Base-by-base conservation (phyloP, 2,329 filamentous ascomycete species). In the Metarhizium robertsii region DNA sequence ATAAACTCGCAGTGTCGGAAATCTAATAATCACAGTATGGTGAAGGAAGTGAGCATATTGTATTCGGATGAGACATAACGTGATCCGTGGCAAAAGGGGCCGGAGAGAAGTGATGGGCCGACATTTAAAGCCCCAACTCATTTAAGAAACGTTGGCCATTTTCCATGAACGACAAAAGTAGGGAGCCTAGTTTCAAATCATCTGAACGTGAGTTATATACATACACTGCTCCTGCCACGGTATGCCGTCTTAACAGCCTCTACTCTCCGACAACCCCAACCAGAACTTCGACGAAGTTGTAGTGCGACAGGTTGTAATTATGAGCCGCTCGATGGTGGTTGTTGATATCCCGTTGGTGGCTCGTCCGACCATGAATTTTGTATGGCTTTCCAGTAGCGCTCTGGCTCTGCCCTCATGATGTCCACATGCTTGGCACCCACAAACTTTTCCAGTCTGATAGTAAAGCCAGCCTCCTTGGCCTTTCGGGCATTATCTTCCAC, bases 341-440 rank as follows among this genome's bases (percentile, higher is more conserved):
- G 20, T 10, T 10, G 13, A 4, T 5, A n/a, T 46, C 18, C 45
- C 18, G 20, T 30, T 14, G 38, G 5, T 29, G 48, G n/a, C n/a
- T 50, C 47, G 10, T 65, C 69, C 40, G 71, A 64, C 79, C 79
- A 83, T 1, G 72, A 71, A 55, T 75, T 70, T 45, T 61, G 71
- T 2, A 82, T 69, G 20, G 71, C 64, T 4, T 59, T 61, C 80
- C 80, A 83, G 61, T 84, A 84, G 54, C 78, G 67, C 49, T 68
- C 64, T 30, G 67, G 65, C 56, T 82, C 75, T 0, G 62, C 61
- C 57, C 74, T 72, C 56, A 73, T 70, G 57, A 80, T 78, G 18
- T 76, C 72, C 29, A 83, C 79, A 64, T 84, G 80, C 29, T 67
- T 67, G 4, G 74, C 79, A 40, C 70, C 69, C 32, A 67, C 65